phyloP scores from a whole-genome alignment of 1,284 basidiomycete genomes.

The Xerocomus amazonicus region DNA sequence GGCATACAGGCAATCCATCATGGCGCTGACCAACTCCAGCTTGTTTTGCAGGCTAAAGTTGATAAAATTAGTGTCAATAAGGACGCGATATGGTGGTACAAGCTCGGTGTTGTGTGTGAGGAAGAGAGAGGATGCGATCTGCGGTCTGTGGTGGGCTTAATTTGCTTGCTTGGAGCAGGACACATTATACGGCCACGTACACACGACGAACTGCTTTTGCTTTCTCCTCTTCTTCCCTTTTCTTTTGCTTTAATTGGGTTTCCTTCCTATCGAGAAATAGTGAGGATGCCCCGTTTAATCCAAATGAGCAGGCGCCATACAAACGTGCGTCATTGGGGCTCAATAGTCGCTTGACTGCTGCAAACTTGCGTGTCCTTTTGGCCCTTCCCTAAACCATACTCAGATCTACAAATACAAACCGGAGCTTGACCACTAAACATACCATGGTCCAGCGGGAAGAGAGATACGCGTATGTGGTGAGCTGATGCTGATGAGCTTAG shows the following conservation, averaged over 20 bases:
- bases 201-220: conserved; percentile 68
- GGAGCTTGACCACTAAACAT: not conserved
- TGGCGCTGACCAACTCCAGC: conserved; percentile 91
- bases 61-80: conserved; percentile 99
- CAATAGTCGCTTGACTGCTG: conserved; percentile 90
- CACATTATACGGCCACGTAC: conserved; percentile 45
- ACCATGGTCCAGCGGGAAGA: conserved; percentile 13
- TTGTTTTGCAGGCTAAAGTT: conserved; percentile 99
- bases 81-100: conserved; percentile 93
- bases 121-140: conserved; percentile 89
- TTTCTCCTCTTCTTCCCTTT: conserved; percentile 73
- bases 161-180: not conserved
- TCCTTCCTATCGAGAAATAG: conserved; percentile 55
- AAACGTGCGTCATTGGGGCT: conserved; percentile 93
- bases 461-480: no score
- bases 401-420: not conserved
- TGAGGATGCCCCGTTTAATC: not conserved
- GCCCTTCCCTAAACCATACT: conserved; percentile 70
- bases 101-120: conserved; percentile 95
- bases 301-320: conserved; percentile 47
- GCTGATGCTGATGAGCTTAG: no score
- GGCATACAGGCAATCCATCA: conserved; percentile 99
- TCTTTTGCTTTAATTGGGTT: conserved; percentile 75
- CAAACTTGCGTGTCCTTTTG: conserved; percentile 94
- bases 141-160: conserved; percentile 49